Base-by-base conservation (phyloP, 2,329 filamentous ascomycete species). In the Penicillium hordei region DNA sequence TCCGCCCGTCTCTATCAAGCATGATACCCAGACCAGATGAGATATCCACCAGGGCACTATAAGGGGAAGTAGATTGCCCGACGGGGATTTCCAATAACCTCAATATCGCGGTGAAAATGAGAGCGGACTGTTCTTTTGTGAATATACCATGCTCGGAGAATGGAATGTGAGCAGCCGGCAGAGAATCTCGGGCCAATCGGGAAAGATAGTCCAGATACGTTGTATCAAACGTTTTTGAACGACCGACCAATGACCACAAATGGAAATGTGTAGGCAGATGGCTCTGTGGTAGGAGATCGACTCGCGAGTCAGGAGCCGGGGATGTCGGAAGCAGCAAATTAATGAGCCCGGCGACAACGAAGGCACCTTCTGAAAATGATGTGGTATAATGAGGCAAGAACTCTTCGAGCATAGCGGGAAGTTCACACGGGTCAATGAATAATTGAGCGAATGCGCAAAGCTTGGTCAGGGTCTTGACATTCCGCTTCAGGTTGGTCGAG, bases 261-360 rank as follows among this genome's bases (percentile, higher is more conserved):
- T 99, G 94, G 80, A 99, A 99, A 67, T 96, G 89, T 0, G 93
- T 96, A 3, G 94, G 94, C 36, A 97, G 79, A 69, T 95, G 93
- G 70, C 93, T 87, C 64, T 93, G 88, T 0, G 94, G 93, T 65
- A 92, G 87, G n/a, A 96, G 85, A 65, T 92, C 86, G 33, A 82
- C 80, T 66, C 89, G 85, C 31, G 86, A 86, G 27, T 86, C 82
- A 4, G 91, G 89, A 3, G 75, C 69, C 1, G 92, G 87, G 36
- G 87, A 86, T 8, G 93, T 97, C 19, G 94, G 94, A 60, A 99
- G 83, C 68, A 99, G 81, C 62, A 95, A 79, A 68, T 96, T 97
- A 68, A 99, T 81, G 59, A 93, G 78, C 3, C 91, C 93, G 25
- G 90, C 85, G n/a, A 96, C 93, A 62, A 97, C 91, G 71, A 94